Percentiles rank a stretch among this genome's conserved stretches.
Conservation (phyloP, 306 rosid genomes). For the Dalbergia cultrata region DNA sequence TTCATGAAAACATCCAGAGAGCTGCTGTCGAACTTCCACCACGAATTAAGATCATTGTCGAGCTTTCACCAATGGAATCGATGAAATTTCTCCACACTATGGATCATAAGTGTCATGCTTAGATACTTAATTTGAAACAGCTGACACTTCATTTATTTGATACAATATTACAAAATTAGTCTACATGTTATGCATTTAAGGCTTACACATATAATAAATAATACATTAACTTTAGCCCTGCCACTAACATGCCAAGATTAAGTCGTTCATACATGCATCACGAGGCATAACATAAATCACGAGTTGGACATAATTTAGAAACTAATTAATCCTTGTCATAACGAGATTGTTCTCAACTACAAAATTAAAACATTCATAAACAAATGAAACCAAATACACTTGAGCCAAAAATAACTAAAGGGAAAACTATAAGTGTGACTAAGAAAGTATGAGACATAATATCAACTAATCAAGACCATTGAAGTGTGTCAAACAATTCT, state of each 20-base stretch:
- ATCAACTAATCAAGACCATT: neutral
- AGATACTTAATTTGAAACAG: too few relatives aligned
- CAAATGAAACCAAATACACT: conserved; percentile 19
- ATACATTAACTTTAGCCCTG: neutral
- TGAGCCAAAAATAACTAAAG: neutral
- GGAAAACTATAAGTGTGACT: neutral
- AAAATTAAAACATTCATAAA: conserved; percentile 8
- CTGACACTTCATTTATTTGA: too few relatives aligned
- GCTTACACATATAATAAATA: neutral
- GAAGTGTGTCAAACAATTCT: conserved; percentile 26
- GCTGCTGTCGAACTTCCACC: too few relatives aligned
- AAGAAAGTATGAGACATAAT: conserved; percentile 4
- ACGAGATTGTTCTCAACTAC: neutral
- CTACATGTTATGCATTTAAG: neutral
- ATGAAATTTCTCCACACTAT: neutral
- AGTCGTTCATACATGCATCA: neutral
- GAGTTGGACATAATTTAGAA: neutral
- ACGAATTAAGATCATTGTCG: too few relatives aligned
- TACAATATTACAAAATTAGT: too few relatives aligned
- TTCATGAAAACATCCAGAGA: too few relatives aligned
- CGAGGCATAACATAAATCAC: neutral
- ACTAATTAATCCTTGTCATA: neutral
- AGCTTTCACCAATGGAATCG: too few relatives aligned
- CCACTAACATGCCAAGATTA: neutral
- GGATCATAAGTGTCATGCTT: too few relatives aligned